Evolutionary conservation across 192 early-diverging fungal species (phyloP), one percentile per base, ranked within the genome.

Genomic region (Podila minutissima): DNA sequence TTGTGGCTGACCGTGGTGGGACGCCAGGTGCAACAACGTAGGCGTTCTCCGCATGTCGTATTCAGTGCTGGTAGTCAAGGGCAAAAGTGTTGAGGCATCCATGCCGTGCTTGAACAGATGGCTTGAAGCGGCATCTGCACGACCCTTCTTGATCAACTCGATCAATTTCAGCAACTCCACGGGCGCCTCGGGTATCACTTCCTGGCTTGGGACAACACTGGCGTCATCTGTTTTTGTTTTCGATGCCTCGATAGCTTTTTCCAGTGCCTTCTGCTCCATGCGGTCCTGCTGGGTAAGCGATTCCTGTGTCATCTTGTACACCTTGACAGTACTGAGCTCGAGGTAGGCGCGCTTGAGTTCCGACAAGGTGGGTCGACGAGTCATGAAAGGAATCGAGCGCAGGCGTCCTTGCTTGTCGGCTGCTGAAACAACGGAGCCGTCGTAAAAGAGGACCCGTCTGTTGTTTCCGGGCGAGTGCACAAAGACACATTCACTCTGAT

Each of bases 1-100:
- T 4, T 86, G 86, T 0, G 74, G 51, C 51, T 91, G 90, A 0
- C 91, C 91, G 5, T 79, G 69, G n/a, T 62, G 53, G 8, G 95
- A 75, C 0, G 95, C 95, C 29, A 95, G 64, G 72, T 99, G 97
- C 24, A 98, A 77, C 11, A 97, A 83, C 0, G 93, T 92, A 0
- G 92, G 87, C 64, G 53, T 74, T 0, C 77, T 55, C 5, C 82
- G 72, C 15, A 67, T 84, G 46, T 86, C 87, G 35, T 88, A 87
- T 20, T 82, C 71, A 20, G 74, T 61, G 24, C 74, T 73, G 10
- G 64, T 41, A 0, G 78, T 84, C 7, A 84, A 37, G 1, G 72
- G 66, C 20, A 72, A 31, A 4, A 65, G 29, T 8, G 74, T 75
- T 7, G 87, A 83, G 28, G 88, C 67, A 8, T 86, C 78, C 20